Evolutionary conservation across 805 yeast species (phyloP), one percentile per base, ranked within the genome.

Genomic region (Saccharomycopsis vini): DNA sequence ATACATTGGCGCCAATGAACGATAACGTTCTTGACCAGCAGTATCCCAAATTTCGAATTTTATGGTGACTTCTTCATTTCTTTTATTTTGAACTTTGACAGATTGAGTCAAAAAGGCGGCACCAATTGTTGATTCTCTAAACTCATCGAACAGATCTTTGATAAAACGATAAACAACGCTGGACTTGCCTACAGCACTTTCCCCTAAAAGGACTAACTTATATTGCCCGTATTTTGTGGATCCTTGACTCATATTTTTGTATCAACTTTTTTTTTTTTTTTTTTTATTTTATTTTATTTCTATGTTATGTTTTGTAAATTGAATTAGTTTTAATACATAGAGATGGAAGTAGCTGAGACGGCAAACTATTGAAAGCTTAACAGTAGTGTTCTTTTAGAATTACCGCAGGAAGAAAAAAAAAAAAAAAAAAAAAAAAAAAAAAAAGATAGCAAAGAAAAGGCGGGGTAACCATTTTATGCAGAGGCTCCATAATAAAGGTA

Each of bases 1-100:
- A 62, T 83, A 83, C 88, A 83, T 83, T 24, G 90, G 88, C 3
- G 90, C 85, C 51, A 83, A 64, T 0, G 86, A 77, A 50, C 81
- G 72, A 55, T 82, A 83, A 44, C 94, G 63, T 55, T 83, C 92
- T 59, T 83, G 92, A 5, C 94, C 92, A 0, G 90, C 89, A 2
- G 90, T 82, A 57, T 83, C 94, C 94, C 92, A 83, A 42, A 83
- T 81, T 56, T 83, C 92, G 52, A 81, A 74, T 58, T 81, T 81
- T 35, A 82, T 72, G 1, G 77, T 75, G 13, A 75, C 71, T 26
- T 57, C 53, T 16, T 73, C 71, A 2, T 29, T 16, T n/a, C 31
- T 37, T 7, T 31, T 10, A 9, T 29, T 28, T 4, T 29, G 29
- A 10, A 43, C 39, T 18, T 26, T 32, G n/a, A 39, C 39, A 2